Conservation (phyloP, 805 yeast genomes). For the Cephaloascus albidus region DNA sequence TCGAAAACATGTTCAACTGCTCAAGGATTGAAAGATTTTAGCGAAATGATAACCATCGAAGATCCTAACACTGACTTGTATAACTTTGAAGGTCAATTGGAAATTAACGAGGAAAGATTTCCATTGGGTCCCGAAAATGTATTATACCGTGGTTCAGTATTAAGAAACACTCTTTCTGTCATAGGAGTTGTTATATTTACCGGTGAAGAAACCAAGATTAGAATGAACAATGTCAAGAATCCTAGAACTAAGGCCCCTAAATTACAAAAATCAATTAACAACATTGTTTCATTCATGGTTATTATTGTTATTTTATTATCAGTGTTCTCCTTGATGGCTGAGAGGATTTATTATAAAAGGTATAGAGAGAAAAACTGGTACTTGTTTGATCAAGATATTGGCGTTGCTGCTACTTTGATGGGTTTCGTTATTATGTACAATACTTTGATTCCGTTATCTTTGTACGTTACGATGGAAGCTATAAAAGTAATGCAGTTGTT, state of each 20-base stretch:
- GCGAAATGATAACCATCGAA: conserved; percentile 58
- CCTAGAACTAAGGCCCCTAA: conserved; percentile 93
- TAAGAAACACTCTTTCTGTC: conserved; percentile 71
- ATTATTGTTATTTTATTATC: conserved; percentile 65
- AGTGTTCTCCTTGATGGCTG: conserved; percentile 75
- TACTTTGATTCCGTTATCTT: conserved; percentile 87
- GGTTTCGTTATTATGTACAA: conserved; percentile 96
- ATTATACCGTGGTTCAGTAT: conserved; percentile 82
- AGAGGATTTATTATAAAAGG: conserved; percentile 39
- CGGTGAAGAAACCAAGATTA: conserved; percentile 91
- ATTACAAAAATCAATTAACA: conserved; percentile 72
- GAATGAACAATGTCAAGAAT: conserved; percentile 88
- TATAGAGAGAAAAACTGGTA: conserved; percentile 57
- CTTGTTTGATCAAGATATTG: conserved; percentile 60
- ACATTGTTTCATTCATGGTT: conserved; percentile 84
- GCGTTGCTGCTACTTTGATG: conserved; percentile 85
- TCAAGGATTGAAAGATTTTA: conserved; percentile 36
- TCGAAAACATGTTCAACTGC: conserved; percentile 42
- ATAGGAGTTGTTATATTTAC: conserved; percentile 83
- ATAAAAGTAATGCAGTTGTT: conserved; percentile 82
- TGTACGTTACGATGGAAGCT: conserved; percentile 94
- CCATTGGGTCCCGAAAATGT: conserved; percentile 77
- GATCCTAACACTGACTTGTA: conserved; percentile 90
- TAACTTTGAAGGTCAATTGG: conserved; percentile 77
- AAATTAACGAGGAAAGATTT: conserved; percentile 26